Conservation (phyloP, 257 asterid species). For the Haberlea rhodopensis region DNA sequence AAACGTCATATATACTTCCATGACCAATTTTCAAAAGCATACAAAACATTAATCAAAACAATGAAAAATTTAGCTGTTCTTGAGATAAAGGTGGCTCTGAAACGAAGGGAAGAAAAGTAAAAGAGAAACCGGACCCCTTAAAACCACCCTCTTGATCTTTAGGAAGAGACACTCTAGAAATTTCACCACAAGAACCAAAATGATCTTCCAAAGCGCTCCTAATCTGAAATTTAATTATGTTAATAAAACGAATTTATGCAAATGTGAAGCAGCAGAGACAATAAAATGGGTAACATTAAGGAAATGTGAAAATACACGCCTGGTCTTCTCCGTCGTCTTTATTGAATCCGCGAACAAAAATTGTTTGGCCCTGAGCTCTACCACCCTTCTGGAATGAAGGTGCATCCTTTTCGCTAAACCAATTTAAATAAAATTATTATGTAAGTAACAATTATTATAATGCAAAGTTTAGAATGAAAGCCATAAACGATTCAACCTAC, state of each 20-base stretch:
- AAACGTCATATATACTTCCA: neutral
- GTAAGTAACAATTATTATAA: slow-evolving; percentile 16
- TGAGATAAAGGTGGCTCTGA: neutral
- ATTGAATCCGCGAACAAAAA: slow-evolving; percentile 69
- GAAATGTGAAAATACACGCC: slow-evolving; percentile 36
- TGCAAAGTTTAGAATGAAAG: neutral
- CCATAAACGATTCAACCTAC: slow-evolving; percentile 37
- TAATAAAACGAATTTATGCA: neutral
- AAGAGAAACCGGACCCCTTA: slow-evolving; percentile 52
- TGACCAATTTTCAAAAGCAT: neutral
- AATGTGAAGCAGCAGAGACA: neutral
- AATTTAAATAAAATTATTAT: slow-evolving; percentile 2
- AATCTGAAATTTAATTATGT: slow-evolving; percentile 37
- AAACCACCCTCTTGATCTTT: slow-evolving; percentile 55
- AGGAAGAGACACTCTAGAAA: slow-evolving; percentile 57
- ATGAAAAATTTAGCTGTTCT: neutral
- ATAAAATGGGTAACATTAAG: neutral
- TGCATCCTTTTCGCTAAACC: slow-evolving; percentile 36
- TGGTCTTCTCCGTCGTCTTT: slow-evolving; percentile 43
- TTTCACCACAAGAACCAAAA: slow-evolving; percentile 77
- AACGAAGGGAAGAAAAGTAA: neutral
- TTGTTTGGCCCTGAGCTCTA: slow-evolving; percentile 42
- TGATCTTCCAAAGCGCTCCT: slow-evolving; percentile 58
- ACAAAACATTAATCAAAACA: neutral
- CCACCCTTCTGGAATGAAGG: slow-evolving; percentile 47